Evolutionary conservation across 805 yeast species (phyloP).

Genomic region (Wickerhamiella lipophila): DNA sequence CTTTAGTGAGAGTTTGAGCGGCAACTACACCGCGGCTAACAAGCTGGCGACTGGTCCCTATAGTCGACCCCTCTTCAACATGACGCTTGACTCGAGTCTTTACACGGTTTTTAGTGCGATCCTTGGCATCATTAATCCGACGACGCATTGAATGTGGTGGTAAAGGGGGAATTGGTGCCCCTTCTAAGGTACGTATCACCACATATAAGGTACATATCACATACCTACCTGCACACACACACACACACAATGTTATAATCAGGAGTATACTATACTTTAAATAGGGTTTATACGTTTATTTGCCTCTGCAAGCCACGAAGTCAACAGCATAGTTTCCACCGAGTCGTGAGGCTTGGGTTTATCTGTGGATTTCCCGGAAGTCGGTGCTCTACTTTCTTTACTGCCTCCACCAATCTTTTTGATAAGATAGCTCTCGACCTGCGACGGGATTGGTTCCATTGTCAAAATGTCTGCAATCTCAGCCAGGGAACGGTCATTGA

Average conservation of each 20-base stretch:
- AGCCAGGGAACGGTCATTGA: slow-evolving; percentile 20
- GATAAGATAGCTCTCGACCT: slow-evolving; percentile 20
- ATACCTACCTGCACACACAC: too few relatives aligned
- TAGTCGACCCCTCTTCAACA: background rate
- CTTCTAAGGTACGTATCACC: too few relatives aligned
- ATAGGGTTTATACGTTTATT: background rate
- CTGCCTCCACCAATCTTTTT: slow-evolving; percentile 18
- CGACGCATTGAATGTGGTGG: background rate
- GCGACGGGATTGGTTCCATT: slow-evolving; percentile 21
- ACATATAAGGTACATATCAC: too few relatives aligned
- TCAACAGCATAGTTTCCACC: slow-evolving; percentile 21
- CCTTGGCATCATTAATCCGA: background rate
- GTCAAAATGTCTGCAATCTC: slow-evolving; percentile 21
- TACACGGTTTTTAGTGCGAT: background rate
- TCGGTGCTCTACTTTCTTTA: slow-evolving; percentile 10
- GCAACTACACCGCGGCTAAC: background rate
- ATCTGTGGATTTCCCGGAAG: background rate
- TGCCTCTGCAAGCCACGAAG: slow-evolving; percentile 16
- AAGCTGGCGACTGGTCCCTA: background rate
- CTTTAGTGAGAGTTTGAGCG: background rate
- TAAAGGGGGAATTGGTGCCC: too few relatives aligned
- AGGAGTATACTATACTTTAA: background rate
- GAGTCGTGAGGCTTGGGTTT: slow-evolving; percentile 15
- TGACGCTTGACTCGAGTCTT: background rate
- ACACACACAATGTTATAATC: too few relatives aligned